Base-by-base conservation (phyloP, 2,329 filamentous ascomycete genomes). In the Blumeria graminis region DNA sequence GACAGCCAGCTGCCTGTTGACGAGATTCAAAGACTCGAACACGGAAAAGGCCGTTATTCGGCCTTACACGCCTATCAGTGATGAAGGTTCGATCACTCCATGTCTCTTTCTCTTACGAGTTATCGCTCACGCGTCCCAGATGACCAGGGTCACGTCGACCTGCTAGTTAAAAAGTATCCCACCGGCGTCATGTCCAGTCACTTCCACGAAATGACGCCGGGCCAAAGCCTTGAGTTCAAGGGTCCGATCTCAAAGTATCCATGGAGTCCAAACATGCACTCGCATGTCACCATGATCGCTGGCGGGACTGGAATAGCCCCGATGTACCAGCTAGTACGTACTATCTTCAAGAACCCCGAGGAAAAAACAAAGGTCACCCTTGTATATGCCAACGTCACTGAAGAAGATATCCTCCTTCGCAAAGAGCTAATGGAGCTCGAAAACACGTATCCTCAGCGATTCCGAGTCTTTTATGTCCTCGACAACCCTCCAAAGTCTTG, bases 361-460 rank as follows among this genome's bases (percentile, higher is more conserved):
- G 92, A 98, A 74, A 89, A 92, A 79, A 98, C 92, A 64, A 94
- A 94, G 75, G 88, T 98, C 45, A 96, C 90, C 6, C 80, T 98
- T 35, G 78, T 98, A 39, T 95, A 90, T 67, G 92, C 87, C 63
- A 98, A 96, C 73, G 72, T 95, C 58, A 74, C 73, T 32, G 86
- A 96, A 73, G 78, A 90, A 61, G 92, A 98, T 67, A 94, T 98
- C 60, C 76, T 98, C 55, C 73, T 98, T 64, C 90, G 87, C 76
- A 76, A 79, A 64, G 86, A 98, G 73, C 78, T 90, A 56, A 76
- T 84, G 58, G 73, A 88, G 60, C 77, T 98, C 57, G 92, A 96
- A 75, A 94, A 95, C 76, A 88, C 84, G 54, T 94, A 89, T 74
- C 92, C 92, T 16, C 85, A 88, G 71, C 84, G 89, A 61, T 96